phyloP scores from a whole-genome alignment of 495 filamentous ascomycete species.

The Aspergillus sclerotiicarbonarius region DNA sequence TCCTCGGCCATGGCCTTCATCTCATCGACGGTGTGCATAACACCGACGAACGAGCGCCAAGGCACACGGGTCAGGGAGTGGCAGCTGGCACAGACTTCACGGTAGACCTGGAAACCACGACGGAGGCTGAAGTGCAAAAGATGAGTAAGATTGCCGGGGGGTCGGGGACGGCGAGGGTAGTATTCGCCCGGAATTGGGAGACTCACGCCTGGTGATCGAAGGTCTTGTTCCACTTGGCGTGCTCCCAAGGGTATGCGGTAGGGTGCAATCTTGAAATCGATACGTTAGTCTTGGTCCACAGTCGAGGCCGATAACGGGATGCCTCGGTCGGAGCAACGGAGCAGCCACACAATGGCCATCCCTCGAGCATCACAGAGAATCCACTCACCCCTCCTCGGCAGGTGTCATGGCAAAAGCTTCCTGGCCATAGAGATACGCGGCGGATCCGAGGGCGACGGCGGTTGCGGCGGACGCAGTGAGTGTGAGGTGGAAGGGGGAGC shows the following conservation, averaged over 20 bases:
- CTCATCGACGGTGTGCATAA: slow-evolving; percentile 92
- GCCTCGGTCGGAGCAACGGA: slow-evolving; percentile 30
- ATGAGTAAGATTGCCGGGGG: slow-evolving; percentile 32
- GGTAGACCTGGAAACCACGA: slow-evolving; percentile 99
- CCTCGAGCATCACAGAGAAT: slow-evolving; percentile 11
- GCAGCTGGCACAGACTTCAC: slow-evolving; percentile 95
- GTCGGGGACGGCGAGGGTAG: slow-evolving; percentile 2
- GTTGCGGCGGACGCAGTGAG: slow-evolving; percentile 81
- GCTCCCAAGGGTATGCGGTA: slow-evolving; percentile 93
- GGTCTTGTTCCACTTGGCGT: slow-evolving; percentile 83
- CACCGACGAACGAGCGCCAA: slow-evolving; percentile 89
- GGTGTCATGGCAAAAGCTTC: slow-evolving; percentile 86
- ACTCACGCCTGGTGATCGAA: slow-evolving; percentile 96
- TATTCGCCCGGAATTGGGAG: slow-evolving; percentile 4
- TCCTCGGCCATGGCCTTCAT: slow-evolving; percentile 96
- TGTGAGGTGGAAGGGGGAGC: slow-evolving; percentile 62
- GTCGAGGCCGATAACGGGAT: slow-evolving; percentile 17
- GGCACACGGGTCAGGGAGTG: slow-evolving; percentile 94
- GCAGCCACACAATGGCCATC: slow-evolving; percentile 15
- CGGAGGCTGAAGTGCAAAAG: slow-evolving; percentile 64
- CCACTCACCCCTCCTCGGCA: slow-evolving; percentile 92
- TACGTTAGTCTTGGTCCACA: slow-evolving; percentile 14
- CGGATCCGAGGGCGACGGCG: slow-evolving; percentile 76
- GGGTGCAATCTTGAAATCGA: slow-evolving; percentile 71
- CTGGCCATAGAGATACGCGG: slow-evolving; percentile 88